Base-by-base conservation (phyloP, 441 rosid species). In the Adansonia grandidieri region DNA sequence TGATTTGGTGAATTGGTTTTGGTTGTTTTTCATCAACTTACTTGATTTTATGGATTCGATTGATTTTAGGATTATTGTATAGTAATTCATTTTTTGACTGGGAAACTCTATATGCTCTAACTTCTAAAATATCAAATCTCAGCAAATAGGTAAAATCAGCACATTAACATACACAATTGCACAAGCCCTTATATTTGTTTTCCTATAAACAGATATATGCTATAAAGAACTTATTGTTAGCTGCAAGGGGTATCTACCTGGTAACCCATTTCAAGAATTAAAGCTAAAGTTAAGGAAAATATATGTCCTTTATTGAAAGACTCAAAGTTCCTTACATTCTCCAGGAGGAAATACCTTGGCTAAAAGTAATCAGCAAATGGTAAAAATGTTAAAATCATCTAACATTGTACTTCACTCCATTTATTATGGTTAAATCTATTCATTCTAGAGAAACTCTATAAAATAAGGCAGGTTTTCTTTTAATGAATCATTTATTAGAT, bases 191-290 rank as follows among this genome's bases (percentile, higher is more conserved):
- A 45, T 53, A 13, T 17, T 6, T 53, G 44, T 44, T 13, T 40
- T 17, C 15, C 6, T 50, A 0, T 14, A 50, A 70, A 42, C 24
- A 24, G 44, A 22, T 28, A 13, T 14, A 14, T 70, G 14, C 58
- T 20, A 10, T 13, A 47, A 24, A 47, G 5, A 69, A 2, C 24
- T 61, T 56, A 24, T 9, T 37, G 64, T 54, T 74, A 63, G 24
- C 19, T 60, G 5, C 9, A 4, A 71, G 3, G 58, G 50, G 13
- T 72, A 58, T 64, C 74, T 86, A 96, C 98, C 99, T 94, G 98
- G 73, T 96, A 96, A 70, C 98, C 97, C 92, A 96, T 96, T 85
- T 91, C 92, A 66, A 96, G 99, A 51, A 94, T 95, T 45, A 98
- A 93, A 65, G 98, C 98, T 4, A 96, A 48, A 40, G 98, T 89